Evolutionary conservation across 2,329 filamentous ascomycete genomes (phyloP).

Genomic region (Stagonosporopsis vannaccii): DNA sequence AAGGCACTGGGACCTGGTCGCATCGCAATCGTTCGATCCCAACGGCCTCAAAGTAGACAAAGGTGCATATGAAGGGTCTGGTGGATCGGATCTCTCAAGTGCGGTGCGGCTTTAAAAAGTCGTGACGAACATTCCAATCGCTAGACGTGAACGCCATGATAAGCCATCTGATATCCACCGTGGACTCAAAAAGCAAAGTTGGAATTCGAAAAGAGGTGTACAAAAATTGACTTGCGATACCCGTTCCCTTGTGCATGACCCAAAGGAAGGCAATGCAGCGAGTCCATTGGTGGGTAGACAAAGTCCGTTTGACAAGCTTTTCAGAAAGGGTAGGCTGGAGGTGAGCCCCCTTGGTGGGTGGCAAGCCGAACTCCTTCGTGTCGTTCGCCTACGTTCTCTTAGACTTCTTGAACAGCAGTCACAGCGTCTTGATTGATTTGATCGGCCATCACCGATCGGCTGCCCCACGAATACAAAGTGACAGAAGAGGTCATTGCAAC

Average conservation of each 20-base stretch:
- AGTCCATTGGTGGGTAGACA: not conserved
- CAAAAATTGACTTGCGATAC: not conserved
- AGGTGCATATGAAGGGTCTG: not conserved
- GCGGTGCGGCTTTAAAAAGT: not conserved
- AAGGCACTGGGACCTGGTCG: slow-evolving; percentile 5
- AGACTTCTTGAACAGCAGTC: not conserved
- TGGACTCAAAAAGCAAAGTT: not conserved
- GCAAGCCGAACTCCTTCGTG: not conserved
- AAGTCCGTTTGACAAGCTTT: not conserved
- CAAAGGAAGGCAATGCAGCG: not conserved
- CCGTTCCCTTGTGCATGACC: not conserved
- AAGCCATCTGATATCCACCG: not conserved
- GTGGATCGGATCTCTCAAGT: not conserved
- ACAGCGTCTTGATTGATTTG: not conserved
- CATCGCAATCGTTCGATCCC: not conserved
- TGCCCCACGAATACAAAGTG: not conserved
- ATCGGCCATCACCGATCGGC: not conserved
- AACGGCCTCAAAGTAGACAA: not conserved
- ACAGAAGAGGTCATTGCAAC: not conserved
- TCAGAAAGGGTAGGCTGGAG: not conserved
- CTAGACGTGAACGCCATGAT: not conserved
- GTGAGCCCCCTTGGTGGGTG: not conserved
- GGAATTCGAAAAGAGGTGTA: not conserved
- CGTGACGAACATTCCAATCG: not conserved
- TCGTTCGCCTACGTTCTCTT: not conserved